Conservation (phyloP, 495 filamentous ascomycete genomes). For the Hypomontagnella submonticulosa region DNA sequence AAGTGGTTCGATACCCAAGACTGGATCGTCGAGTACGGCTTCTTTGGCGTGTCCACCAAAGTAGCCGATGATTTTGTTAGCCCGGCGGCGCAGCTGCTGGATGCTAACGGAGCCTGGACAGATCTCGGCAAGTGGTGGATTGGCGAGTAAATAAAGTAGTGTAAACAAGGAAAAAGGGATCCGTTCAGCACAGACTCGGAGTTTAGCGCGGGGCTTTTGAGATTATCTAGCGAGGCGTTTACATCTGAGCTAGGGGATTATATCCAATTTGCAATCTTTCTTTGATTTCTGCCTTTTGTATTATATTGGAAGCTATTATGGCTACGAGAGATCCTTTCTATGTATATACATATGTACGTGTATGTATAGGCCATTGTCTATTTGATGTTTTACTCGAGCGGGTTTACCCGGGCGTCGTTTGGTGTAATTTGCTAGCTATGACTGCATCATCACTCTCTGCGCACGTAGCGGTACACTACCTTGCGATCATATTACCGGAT, state of each 20-base stretch:
- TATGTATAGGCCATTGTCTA: too few relatives aligned
- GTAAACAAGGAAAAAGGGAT: neutral
- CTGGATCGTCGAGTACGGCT: conserved; percentile 56
- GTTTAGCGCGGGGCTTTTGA: conserved; percentile 24
- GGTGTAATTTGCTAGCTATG: too few relatives aligned
- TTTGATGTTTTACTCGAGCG: too few relatives aligned
- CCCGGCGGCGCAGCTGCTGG: conserved; percentile 56
- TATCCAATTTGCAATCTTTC: neutral
- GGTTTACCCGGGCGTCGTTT: too few relatives aligned
- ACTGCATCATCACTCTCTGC: too few relatives aligned
- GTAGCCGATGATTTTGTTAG: conserved; percentile 54
- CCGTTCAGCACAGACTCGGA: conserved; percentile 24
- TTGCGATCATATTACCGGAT: conserved; percentile 13
- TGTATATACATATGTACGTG: too few relatives aligned
- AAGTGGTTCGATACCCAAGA: conserved; percentile 54
- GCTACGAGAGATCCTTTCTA: too few relatives aligned
- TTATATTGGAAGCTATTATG: neutral
- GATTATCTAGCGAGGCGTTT: conserved; percentile 17
- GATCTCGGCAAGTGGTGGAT: conserved; percentile 48
- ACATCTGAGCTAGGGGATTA: neutral
- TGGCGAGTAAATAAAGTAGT: neutral
- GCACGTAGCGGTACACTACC: neutral
- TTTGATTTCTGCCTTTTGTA: neutral
- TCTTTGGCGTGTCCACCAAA: conserved; percentile 54
- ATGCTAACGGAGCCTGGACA: conserved; percentile 51